Base-by-base conservation (phyloP, 805 yeast species). In the Scheffersomyces ergatensis region DNA sequence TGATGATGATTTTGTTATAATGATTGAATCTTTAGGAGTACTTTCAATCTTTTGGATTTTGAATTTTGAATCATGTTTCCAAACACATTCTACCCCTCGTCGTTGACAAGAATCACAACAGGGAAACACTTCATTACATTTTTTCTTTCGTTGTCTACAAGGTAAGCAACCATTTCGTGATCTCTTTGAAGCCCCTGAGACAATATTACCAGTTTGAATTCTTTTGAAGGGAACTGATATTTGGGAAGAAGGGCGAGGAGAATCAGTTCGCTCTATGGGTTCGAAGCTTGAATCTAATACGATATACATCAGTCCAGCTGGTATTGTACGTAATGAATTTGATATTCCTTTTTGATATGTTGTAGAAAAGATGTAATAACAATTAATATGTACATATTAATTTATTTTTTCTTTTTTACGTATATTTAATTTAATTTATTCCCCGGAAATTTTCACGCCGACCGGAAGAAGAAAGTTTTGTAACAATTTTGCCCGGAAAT, bases 51-150 rank as follows among this genome's bases (percentile, higher is more conserved):
- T 40, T 34, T 29, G 39, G 9, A 40, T 33, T 34, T 24, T 30
- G 24, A 33, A 38, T 38, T 33, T 29, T 6, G 34, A 18, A 13
- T 32, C 37, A 24, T 39, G 20, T 20, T 40, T 36, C 51, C 49
- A 54, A 14, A 40, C 37, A 38, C 58, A 55, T 18, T 43, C 45
- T 6, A 43, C 19, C 2, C 43, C 40, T 23, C 55, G 17, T 9
- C 23, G 24, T 9, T 21, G 34, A 33, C 62, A 57, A 14, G 41
- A 44, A 6, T 48, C 39, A 38, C 62, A 57, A 6, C 30, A 21
- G 2, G 62, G 62, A 33, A 48, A 52, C 3, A 18, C 25, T 44
- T 57, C 60, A 34, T 57, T 60, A 37, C 62, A 57, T 29, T 52
- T 51, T 37, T 53, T 46, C 32, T 48, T 45, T 37, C 49, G 44